Conservation (phyloP, 1,284 basidiomycete species). For the Vanrija sp. region DNA sequence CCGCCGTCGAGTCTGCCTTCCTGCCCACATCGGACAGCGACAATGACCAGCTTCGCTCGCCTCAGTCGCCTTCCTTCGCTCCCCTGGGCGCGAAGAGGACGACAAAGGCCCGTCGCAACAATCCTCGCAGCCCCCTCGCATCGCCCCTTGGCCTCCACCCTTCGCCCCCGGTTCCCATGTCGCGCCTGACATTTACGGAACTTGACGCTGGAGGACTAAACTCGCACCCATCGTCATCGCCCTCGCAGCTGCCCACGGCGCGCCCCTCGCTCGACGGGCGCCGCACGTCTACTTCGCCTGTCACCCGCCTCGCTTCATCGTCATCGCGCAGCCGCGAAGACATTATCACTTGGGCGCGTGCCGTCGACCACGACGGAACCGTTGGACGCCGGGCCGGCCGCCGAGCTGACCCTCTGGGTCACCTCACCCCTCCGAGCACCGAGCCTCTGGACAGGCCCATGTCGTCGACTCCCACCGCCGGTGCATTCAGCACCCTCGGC, state of each 20-base stretch:
- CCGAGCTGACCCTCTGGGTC: slow-evolving; percentile 6
- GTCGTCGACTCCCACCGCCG: slow-evolving; percentile 16
- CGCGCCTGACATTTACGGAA: neutral
- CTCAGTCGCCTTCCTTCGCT: neutral
- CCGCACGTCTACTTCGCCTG: slow-evolving; percentile 16
- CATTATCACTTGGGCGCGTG: slow-evolving; percentile 44
- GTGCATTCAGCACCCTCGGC: slow-evolving; percentile 21
- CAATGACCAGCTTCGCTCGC: slow-evolving; percentile 15
- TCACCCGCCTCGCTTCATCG: slow-evolving; percentile 35
- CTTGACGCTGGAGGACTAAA: neutral
- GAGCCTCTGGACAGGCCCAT: slow-evolving; percentile 14
- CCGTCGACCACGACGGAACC: slow-evolving; percentile 21
- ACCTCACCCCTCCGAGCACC: slow-evolving; percentile 11
- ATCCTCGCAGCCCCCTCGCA: neutral
- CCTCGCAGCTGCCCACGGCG: slow-evolving; percentile 12
- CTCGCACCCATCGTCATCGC: slow-evolving; percentile 5
- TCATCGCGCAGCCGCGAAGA: slow-evolving; percentile 44
- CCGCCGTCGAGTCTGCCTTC: slow-evolving; percentile 35
- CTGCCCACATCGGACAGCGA: slow-evolving; percentile 40
- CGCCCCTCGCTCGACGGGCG: slow-evolving; percentile 11
- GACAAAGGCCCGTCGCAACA: neutral
- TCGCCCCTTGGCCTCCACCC: neutral
- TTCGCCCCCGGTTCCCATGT: slow-evolving; percentile 3
- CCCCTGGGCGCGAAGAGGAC: neutral
- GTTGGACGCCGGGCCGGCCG: slow-evolving; percentile 4